phyloP scores from a whole-genome alignment of 257 asterid species.

The Jacaranda copaia region DNA sequence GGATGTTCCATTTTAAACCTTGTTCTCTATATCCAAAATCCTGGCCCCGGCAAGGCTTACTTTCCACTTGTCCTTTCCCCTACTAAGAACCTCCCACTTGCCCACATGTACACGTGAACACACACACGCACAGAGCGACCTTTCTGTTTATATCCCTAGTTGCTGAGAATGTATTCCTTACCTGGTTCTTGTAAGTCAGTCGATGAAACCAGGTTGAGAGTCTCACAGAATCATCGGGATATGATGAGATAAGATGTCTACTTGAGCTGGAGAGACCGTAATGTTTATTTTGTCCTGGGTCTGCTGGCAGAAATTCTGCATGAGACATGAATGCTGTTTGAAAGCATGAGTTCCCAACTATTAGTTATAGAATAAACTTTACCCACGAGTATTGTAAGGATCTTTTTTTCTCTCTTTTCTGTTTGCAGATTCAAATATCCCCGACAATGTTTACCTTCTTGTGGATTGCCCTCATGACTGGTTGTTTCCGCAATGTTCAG shows the following conservation, averaged over 20 bases:
- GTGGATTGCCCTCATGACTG: slow-evolving; percentile 98
- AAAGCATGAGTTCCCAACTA: background rate
- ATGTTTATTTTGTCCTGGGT: background rate
- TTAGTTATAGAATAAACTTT: background rate
- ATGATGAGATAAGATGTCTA: background rate
- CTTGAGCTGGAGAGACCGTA: background rate
- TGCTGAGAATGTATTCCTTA: background rate
- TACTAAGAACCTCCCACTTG: background rate
- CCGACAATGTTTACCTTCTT: slow-evolving; percentile 75
- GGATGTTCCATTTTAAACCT: too few relatives aligned
- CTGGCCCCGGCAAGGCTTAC: too few relatives aligned
- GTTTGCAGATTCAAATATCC: slow-evolving; percentile 71
- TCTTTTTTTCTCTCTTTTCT: background rate
- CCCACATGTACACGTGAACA: background rate
- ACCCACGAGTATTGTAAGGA: slow-evolving; percentile 6
- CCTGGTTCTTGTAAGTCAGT: background rate
- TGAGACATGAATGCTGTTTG: background rate
- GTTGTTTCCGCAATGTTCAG: slow-evolving; percentile 96
- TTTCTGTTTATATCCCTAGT: background rate
- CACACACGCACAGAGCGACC: background rate
- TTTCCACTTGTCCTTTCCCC: background rate
- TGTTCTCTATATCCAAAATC: too few relatives aligned
- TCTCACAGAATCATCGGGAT: background rate
- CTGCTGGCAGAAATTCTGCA: slow-evolving; percentile 1
- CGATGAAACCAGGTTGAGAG: background rate